A percentile compares a stretch with the other conserved stretches of the same genome.
Conservation (phyloP, 305 asterid species). For the Solanum hybrid region DNA sequence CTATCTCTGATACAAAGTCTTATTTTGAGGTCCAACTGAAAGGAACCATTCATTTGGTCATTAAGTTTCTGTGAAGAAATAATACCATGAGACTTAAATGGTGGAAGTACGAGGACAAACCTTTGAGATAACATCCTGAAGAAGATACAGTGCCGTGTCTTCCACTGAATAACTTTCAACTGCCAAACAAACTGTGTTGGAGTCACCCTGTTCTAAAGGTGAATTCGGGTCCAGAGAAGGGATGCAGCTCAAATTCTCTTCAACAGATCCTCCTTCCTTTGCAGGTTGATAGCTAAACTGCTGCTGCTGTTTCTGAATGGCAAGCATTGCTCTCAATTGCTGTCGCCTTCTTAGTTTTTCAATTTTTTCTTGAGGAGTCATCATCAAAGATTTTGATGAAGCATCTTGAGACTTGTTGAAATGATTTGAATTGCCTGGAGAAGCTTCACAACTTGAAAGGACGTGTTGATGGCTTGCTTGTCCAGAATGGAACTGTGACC, state of each 20-base stretch:
- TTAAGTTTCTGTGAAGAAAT: not conserved
- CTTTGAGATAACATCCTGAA: slow-evolving; percentile 65
- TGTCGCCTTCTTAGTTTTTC: slow-evolving; percentile 86
- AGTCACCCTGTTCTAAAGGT: slow-evolving; percentile 46
- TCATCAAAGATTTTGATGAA: slow-evolving; percentile 34
- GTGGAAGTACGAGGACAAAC: slow-evolving; percentile 25
- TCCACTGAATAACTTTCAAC: slow-evolving; percentile 47
- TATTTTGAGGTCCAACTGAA: slow-evolving; percentile 61
- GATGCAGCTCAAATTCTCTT: slow-evolving; percentile 29
- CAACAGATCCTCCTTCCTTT: slow-evolving; percentile 41
- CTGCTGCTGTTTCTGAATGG: slow-evolving; percentile 81
- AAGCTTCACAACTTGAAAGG: slow-evolving; percentile 37
- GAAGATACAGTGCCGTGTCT: slow-evolving; percentile 63
- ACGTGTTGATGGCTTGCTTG: slow-evolving; percentile 21
- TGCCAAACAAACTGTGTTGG: slow-evolving; percentile 26
- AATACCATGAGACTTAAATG: not conserved
- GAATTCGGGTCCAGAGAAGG: slow-evolving; percentile 44
- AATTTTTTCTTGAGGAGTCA: slow-evolving; percentile 89
- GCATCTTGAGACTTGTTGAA: slow-evolving; percentile 26
- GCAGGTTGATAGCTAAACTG: slow-evolving; percentile 57
- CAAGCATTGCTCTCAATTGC: slow-evolving; percentile 85
- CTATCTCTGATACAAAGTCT: slow-evolving; percentile 82
- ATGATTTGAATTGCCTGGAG: slow-evolving; percentile 31
- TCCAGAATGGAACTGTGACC: slow-evolving; percentile 35
- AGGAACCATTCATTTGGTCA: not conserved